Base-by-base conservation (phyloP, 2,329 filamentous ascomycete genomes). In the Fusarium sp. region DNA sequence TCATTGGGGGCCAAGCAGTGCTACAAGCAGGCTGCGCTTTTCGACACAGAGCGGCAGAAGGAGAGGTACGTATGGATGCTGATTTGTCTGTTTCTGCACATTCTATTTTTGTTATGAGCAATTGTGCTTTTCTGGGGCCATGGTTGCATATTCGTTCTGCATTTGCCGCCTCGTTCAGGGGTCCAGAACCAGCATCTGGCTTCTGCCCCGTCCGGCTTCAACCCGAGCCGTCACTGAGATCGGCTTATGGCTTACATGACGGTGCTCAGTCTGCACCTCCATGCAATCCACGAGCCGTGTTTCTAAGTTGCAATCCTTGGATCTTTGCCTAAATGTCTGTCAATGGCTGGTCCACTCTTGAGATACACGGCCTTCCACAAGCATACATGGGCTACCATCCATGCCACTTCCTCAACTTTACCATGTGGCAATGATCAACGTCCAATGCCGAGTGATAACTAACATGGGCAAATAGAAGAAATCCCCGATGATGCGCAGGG, bases 41-140 rank as follows among this genome's bases (percentile, higher is more conserved):
- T 80, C 80, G 38, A 79, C 79, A n/a, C 77, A 79, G 60, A 62
- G 72, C 57, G 37, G 67, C 22, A 77, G 64, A 45, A 74, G 73
- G 64, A 74, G 67, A 64, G 80, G 80, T 82, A 77, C 62, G 80
- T 73, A 22, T 35, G 16, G 50, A 54, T 14, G 27, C 57, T 34
- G 11, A 16, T 37, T 47, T 54, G n/a, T n/a, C n/a, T 59, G 27
- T 42, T 59, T 29, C 34, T 50, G n/a, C 50, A 54, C 50, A 54
- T 20, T 54, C 50, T 34, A 54, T 54, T 54, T 54, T 54, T 54
- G 50, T 20, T 61, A 24, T 24, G 35, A 35, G 34, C 18, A 37
- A 13, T 58, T 31, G 31, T 20, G 38, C 6, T 20, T 31, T 22
- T 18, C 24, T 34, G 34, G 29, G 24, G 22, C 18, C 31, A 24